Percentiles rank a stretch among this genome's conserved stretches.
These are phyloP conservation scores for Crepidotus variabilis DNA, from an alignment of 768 basidiomycete species.

Conservation along the genomic window DNA sequence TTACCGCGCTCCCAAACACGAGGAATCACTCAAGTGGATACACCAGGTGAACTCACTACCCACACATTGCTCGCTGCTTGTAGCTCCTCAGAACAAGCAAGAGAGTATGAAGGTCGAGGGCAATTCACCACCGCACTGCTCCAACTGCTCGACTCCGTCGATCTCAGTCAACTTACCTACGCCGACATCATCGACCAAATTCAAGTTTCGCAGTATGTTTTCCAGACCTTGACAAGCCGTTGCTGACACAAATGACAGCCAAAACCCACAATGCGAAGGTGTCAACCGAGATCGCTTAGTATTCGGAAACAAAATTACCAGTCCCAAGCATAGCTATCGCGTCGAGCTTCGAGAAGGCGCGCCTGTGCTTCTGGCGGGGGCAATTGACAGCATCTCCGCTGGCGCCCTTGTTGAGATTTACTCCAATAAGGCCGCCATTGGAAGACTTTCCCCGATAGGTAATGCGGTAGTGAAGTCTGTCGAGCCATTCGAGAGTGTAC, in stretches of 20 bases:
- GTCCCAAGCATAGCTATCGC: not conserved
- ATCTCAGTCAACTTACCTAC: constrained; percentile 5
- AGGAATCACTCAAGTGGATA: not conserved
- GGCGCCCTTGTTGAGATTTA: not conserved
- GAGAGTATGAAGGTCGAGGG: constrained; percentile 5
- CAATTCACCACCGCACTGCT: constrained; percentile 12
- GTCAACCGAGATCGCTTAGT: not conserved
- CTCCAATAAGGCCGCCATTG: not conserved
- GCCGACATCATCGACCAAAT: constrained; percentile 4
- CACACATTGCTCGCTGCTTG: constrained; percentile 12
- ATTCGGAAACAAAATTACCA: constrained; percentile 2
- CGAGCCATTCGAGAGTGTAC: not conserved
- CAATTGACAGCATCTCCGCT: not conserved
- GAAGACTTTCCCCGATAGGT: not conserved
- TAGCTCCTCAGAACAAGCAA: constrained; percentile 3
- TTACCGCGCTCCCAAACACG: not conserved
- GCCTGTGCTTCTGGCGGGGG: not conserved
- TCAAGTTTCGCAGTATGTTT: not conserved
- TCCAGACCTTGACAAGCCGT: not conserved
- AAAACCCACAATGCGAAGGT: constrained; percentile 16
- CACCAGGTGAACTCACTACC: not conserved
- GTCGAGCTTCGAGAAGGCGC: not conserved
- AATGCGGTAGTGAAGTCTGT: not conserved
- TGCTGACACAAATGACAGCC: not conserved
- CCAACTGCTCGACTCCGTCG: not conserved